phyloP scores from a whole-genome alignment of 2,329 filamentous ascomycete genomes.

The Penicillium sp. region DNA sequence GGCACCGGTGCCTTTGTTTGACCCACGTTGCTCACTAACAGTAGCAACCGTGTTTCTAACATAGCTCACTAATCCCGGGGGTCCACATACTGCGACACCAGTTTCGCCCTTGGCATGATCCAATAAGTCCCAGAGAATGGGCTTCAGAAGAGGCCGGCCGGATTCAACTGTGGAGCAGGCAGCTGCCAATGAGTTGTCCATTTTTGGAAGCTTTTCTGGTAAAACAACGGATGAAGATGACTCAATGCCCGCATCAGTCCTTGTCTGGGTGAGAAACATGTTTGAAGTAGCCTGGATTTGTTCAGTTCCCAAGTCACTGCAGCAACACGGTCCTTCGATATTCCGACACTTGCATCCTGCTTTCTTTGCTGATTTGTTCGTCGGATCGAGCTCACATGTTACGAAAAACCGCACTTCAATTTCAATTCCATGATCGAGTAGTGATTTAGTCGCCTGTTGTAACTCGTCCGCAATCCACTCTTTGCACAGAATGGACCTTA shows the following conservation, averaged over 20 bases:
- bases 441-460: background rate
- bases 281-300: background rate
- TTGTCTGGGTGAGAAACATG: background rate
- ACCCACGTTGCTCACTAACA: conserved; percentile 9
- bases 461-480: conserved; percentile 11
- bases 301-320: background rate
- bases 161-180: background rate
- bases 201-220: background rate
- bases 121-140: conserved; percentile 1
- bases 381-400: conserved; percentile 2
- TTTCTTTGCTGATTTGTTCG: background rate
- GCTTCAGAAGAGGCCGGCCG: conserved; percentile 1
- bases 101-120: conserved; percentile 7
- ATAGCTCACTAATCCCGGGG: conserved; percentile 3
- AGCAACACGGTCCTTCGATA: conserved; percentile 2
- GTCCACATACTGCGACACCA: conserved; percentile 10
- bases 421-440: background rate
- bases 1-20: conserved; percentile 9
- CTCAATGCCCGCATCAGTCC: background rate
- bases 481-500: conserved; percentile 3
- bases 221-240: background rate
- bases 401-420: conserved; percentile 7
- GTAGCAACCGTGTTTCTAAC: conserved; percentile 6
- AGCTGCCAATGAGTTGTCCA: background rate
- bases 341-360: conserved; percentile 2